phyloP scores from a whole-genome alignment of 1,139 yeast genomes.

The Pichia sp. region DNA sequence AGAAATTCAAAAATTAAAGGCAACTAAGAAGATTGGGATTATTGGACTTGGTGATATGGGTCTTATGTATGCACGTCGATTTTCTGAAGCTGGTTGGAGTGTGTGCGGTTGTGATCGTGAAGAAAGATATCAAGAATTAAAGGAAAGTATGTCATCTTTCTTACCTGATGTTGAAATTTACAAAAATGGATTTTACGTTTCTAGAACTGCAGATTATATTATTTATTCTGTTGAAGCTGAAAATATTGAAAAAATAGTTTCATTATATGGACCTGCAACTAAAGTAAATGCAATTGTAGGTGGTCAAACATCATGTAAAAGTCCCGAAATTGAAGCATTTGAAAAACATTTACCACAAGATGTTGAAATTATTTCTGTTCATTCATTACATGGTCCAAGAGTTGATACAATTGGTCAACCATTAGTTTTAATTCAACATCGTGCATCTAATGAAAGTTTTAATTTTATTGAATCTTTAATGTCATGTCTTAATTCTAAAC shows the following conservation, averaged over 20 bases:
- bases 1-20: slow-evolving; percentile 16
- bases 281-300: slow-evolving; percentile 88
- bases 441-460: slow-evolving; percentile 52
- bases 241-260: slow-evolving; percentile 64
- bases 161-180: slow-evolving; percentile 37
- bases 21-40: slow-evolving; percentile 63
- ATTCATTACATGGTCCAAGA: slow-evolving; percentile 91
- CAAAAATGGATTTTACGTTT: slow-evolving; percentile 74
- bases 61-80: slow-evolving; percentile 67
- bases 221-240: slow-evolving; percentile 92
- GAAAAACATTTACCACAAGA: slow-evolving; percentile 70
- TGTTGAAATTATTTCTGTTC: slow-evolving; percentile 77
- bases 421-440: slow-evolving; percentile 73
- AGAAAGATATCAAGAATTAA: slow-evolving; percentile 47
- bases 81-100: slow-evolving; percentile 80
- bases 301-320: slow-evolving; percentile 96
- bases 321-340: slow-evolving; percentile 83
- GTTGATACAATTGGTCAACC: slow-evolving; percentile 92
- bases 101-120: slow-evolving; percentile 91
- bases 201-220: slow-evolving; percentile 72
- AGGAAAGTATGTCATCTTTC: slow-evolving; percentile 36
- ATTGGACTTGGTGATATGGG: slow-evolving; percentile 99
- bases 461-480: slow-evolving; percentile 58
- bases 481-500: slow-evolving; percentile 68
- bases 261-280: slow-evolving; percentile 76